phyloP scores from a whole-genome alignment of 2,329 filamentous ascomycete genomes.

The Periconia digitata region DNA sequence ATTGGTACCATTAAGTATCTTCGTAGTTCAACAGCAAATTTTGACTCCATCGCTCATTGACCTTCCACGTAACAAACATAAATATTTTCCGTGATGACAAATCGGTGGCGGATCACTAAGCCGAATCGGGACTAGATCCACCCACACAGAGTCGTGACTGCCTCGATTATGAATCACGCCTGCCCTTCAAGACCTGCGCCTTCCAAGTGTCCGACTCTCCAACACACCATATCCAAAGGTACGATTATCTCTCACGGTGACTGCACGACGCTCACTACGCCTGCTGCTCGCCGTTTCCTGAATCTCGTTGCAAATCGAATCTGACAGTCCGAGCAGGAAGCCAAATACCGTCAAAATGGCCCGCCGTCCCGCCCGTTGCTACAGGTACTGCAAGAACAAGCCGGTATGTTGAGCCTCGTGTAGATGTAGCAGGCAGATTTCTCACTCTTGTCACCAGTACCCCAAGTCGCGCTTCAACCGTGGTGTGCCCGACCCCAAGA shows the following conservation, averaged over 20 bases:
- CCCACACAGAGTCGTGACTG: too few relatives aligned
- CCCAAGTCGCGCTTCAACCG: slow-evolving; percentile 99
- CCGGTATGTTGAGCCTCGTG: slow-evolving; percentile 54
- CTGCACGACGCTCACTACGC: not conserved
- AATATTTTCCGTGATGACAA: too few relatives aligned
- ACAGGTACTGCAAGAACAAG: slow-evolving; percentile 99
- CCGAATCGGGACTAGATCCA: slow-evolving; percentile 7
- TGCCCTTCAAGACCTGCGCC: slow-evolving; percentile 14
- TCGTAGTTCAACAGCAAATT: too few relatives aligned
- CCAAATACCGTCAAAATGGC: slow-evolving; percentile 81
- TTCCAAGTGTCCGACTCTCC: slow-evolving; percentile 12
- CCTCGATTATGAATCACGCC: slow-evolving; percentile 20
- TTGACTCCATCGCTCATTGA: too few relatives aligned
- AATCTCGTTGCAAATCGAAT: not conserved
- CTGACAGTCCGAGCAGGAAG: slow-evolving; percentile 30
- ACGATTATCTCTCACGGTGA: slow-evolving; percentile 12
- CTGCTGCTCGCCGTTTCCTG: not conserved
- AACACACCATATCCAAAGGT: slow-evolving; percentile 33
- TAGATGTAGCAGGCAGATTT: slow-evolving; percentile 26
- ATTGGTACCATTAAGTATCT: too few relatives aligned
- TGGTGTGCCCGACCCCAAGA: slow-evolving; percentile 82
- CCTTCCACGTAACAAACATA: too few relatives aligned
- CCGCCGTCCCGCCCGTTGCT: slow-evolving; percentile 98
- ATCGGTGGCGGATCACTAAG: slow-evolving; percentile 4
- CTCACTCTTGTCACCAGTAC: slow-evolving; percentile 66